Evolutionary conservation across 306 rosid species (phyloP), one percentile per base, ranked within the genome.

Genomic region (Nissolia schottii): DNA sequence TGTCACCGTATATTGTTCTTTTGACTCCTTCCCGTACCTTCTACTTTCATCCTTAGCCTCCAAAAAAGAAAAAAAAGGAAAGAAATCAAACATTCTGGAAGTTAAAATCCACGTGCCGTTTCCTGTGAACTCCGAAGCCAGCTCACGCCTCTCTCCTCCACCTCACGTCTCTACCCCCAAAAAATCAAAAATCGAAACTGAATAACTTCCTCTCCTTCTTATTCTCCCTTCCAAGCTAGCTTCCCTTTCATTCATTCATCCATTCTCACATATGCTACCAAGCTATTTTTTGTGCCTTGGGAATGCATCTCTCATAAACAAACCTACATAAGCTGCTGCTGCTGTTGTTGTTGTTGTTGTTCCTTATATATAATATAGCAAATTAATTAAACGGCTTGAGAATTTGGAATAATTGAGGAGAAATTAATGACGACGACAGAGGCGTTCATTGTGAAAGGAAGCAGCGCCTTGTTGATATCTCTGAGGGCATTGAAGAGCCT

Each of bases 401-500:
- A 4, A 18, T 45, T 45, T 24, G 19, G 29, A 58, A 73, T 14
- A 1, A 14, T 7, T 13, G 0, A n/a, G 4, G 16, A 43, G 4
- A 12, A 43, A 43, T 0, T 5, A n/a, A 3, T 2, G 5, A 43
- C 73, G 83, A 79, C 83, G 0, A 73, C 76, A 11, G 83, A 79
- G 9, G 83, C 83, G 20, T 59, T 48, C 57, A 73, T 79, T 16
- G 50, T 79, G 51, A 79, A 79, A 38, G 79, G 62, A 67, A 73
- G 79, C 14, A 73, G 79, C 5, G 79, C 76, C 2, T 20, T 50
- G 40, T 67, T 45, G 51, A 45, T 85, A 43, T 86, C 97, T 6
- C 25, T 73, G 10, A 88, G 83, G 25, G 83, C 87, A 1, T 60
- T 88, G 82, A 84, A 81, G 81, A 87, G 86, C 59, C 18, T 91